Conservation (phyloP, 2,329 filamentous ascomycete species). For the Calonectria crousiana region DNA sequence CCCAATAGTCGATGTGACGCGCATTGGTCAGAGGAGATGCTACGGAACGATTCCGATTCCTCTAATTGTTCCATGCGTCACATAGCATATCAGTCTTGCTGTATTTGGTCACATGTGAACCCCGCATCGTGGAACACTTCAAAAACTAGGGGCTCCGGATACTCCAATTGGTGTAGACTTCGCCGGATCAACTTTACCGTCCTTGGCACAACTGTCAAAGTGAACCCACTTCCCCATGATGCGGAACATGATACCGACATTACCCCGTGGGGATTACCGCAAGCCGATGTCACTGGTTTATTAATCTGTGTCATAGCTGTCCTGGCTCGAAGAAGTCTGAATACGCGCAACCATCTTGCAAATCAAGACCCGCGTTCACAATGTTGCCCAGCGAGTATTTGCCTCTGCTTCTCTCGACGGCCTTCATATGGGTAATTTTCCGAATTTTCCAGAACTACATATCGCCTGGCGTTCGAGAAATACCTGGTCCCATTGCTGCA, state of each 20-base stretch:
- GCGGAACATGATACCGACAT: neutral
- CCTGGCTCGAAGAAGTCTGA: neutral
- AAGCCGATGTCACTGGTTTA: neutral
- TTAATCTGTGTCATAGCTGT: neutral
- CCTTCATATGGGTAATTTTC: neutral
- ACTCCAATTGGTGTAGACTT: neutral
- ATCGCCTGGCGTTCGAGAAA: slow-evolving; percentile 1
- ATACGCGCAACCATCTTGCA: neutral
- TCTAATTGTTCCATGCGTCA: neutral
- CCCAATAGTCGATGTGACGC: neutral
- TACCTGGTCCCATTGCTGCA: slow-evolving; percentile 4
- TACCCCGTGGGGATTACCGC: neutral
- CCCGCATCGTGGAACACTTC: neutral
- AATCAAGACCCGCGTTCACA: neutral
- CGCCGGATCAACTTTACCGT: neutral
- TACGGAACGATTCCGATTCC: neutral
- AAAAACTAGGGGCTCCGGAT: neutral
- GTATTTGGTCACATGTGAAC: neutral
- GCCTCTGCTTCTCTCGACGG: neutral
- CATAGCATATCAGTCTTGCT: neutral
- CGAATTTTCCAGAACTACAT: neutral
- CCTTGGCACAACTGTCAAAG: neutral
- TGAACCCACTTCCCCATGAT: neutral
- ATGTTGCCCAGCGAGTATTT: neutral
- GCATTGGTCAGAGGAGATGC: neutral